A percentile compares a stretch with the other conserved stretches of the same genome.
These are phyloP conservation scores for Lecanicillium sp. DNA, from an alignment of 2,329 filamentous ascomycete species.

Conservation along the genomic window DNA sequence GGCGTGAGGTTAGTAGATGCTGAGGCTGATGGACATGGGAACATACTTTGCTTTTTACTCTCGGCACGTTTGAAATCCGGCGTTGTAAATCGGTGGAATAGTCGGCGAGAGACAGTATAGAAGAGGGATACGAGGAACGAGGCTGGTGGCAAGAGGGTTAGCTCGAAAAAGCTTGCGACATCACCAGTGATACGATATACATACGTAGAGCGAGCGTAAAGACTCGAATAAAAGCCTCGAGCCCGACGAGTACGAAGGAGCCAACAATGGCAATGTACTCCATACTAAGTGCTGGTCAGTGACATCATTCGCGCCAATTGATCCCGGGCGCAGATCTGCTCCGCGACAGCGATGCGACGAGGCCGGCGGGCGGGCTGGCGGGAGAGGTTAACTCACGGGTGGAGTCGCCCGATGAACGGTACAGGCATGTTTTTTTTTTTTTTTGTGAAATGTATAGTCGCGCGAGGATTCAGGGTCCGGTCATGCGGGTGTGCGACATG, in stretches of 20 bases:
- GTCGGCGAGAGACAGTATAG: slow-evolving; percentile 70
- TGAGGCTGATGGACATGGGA: slow-evolving; percentile 30
- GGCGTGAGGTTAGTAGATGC: slow-evolving; percentile 55
- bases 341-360: slow-evolving; percentile 5
- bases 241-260: slow-evolving; percentile 73
- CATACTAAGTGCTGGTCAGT: slow-evolving; percentile 38
- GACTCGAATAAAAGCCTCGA: slow-evolving; percentile 77
- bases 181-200: slow-evolving; percentile 20
- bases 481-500: slow-evolving; percentile 1
- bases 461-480: no score
- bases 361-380: slow-evolving; percentile 1
- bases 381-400: slow-evolving; percentile 33
- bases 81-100: slow-evolving; percentile 75
- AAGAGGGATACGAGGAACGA: slow-evolving; percentile 72
- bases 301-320: slow-evolving; percentile 14
- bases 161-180: slow-evolving; percentile 15
- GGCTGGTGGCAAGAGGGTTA: no score
- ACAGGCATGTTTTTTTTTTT: slow-evolving; percentile 47
- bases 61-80: slow-evolving; percentile 61
- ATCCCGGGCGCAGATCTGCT: slow-evolving; percentile 3
- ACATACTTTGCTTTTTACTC: slow-evolving; percentile 56
- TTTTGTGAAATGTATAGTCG: slow-evolving; percentile 11
- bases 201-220: slow-evolving; percentile 82
- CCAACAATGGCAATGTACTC: slow-evolving; percentile 84
- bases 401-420: slow-evolving; percentile 44